Conservation (phyloP, 2,329 filamentous ascomycete species). For the Botrytis paeoniae region DNA sequence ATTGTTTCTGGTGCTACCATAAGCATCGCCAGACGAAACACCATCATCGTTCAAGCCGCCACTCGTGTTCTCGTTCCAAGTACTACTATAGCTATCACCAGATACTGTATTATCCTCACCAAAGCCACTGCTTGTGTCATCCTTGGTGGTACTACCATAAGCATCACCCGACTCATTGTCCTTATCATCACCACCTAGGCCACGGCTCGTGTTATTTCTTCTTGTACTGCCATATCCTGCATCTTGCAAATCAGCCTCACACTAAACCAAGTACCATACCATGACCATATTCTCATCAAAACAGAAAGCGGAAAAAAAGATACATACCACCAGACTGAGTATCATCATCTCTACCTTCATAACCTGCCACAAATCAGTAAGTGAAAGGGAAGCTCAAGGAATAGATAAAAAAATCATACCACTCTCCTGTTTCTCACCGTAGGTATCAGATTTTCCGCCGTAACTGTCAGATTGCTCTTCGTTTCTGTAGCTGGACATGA, state of each 20-base stretch:
- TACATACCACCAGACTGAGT: conserved; percentile 8
- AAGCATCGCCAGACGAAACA: neutral
- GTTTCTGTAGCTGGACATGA: conserved; percentile 8
- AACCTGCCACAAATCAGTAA: neutral
- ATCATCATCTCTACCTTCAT: neutral
- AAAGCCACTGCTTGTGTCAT: neutral
- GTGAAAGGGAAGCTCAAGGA: neutral
- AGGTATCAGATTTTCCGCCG: neutral
- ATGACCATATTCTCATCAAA: neutral
- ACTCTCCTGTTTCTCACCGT: neutral
- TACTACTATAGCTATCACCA: neutral
- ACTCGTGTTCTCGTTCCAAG: neutral
- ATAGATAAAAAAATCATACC: neutral
- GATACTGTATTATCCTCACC: neutral
- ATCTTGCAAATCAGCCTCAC: neutral
- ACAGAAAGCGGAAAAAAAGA: neutral
- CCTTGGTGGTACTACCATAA: neutral
- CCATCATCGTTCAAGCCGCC: neutral
- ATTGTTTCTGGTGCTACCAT: neutral
- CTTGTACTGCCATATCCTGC: neutral
- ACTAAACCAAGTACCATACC: neutral
- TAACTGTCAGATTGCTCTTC: conserved; percentile 9
- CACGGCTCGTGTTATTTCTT: neutral
- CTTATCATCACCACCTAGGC: neutral
- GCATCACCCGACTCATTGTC: neutral